Base-by-base conservation (phyloP, 345 rosid species). In the Populus tremula region DNA sequence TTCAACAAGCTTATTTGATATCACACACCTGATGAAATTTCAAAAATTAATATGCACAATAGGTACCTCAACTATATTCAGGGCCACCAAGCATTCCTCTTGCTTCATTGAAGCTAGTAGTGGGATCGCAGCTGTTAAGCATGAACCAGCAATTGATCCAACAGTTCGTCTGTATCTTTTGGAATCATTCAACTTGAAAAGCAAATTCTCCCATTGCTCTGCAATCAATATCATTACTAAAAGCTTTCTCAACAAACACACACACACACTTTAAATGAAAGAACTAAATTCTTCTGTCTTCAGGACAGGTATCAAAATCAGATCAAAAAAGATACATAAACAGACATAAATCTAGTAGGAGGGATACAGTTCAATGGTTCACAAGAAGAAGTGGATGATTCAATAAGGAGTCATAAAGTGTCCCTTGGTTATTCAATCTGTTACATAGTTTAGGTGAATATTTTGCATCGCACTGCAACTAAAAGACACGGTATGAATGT, bases 81-180 rank as follows among this genome's bases (percentile, higher is more conserved):
- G 84, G n/a, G 91, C 91, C 79, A 87, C 89, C 84, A 96, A 87
- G 90, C 94, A 91, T 47, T 87, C 79, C 31, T 79, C 83, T 80
- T 92, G 99, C 74, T 88, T 82, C 77, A 76, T 72, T 75, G 97
- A 92, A 76, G 93, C 97, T 70, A 96, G 89, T 38, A 93, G 87
- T 76, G 99, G 94, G 12, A 86, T 87, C 78, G 93, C 88, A 20
- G 97, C 84, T 6, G 81, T 83, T 78, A 96, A 87, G 87, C 99
- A 93, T 18, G 93, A 92, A 80, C 89, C 85, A 69, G 91, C 89
- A 76, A 93, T 85, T 6, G 98, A 96, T 76, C 93, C 98, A 82
- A 96, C 91, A 18, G 80, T 90, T 79, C 87, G 91, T 85, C 98
- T 89, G 80, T 87, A 92, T 82, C 94, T 87, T 84, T 82, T 92